phyloP scores from a whole-genome alignment of 1,284 basidiomycete genomes.

The Cryptococcus sp. region DNA sequence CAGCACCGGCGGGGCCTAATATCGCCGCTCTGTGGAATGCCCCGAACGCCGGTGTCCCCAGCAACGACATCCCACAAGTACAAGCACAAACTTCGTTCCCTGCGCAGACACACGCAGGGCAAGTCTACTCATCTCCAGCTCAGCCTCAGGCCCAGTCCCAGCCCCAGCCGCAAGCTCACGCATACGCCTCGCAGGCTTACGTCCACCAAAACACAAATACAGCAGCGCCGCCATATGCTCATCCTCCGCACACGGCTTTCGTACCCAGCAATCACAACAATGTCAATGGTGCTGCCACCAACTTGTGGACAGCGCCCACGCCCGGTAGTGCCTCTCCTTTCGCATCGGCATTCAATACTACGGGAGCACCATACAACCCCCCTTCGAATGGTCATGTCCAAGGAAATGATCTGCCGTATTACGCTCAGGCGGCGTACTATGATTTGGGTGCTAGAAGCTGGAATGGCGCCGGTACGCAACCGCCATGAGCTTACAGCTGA shows the following conservation, averaged over 20 bases:
- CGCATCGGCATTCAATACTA: background rate
- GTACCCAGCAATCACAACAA: background rate
- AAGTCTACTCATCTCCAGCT: background rate
- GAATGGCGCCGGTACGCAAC: too few species aligned
- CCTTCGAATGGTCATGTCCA: background rate
- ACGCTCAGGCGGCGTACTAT: constrained; percentile 11
- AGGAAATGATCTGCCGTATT: constrained; percentile 8
- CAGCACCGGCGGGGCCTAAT: background rate
- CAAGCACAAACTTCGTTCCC: background rate
- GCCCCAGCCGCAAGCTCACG: background rate
- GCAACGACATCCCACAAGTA: background rate
- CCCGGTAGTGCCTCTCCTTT: background rate
- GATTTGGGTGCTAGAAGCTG: background rate
- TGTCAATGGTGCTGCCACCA: background rate
- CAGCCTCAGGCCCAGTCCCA: too few species aligned
- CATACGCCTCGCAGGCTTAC: background rate
- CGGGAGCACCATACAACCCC: background rate
- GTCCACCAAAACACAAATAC: background rate
- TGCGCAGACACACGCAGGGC: background rate
- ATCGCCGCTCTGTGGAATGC: constrained; percentile 13
- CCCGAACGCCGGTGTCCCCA: background rate
- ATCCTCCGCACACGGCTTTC: background rate
- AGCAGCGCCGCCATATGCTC: background rate
- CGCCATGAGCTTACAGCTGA: too few species aligned
- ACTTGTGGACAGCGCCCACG: background rate